Base-by-base conservation (phyloP, 1,284 basidiomycete species). In the Ganoderma sinense region DNA sequence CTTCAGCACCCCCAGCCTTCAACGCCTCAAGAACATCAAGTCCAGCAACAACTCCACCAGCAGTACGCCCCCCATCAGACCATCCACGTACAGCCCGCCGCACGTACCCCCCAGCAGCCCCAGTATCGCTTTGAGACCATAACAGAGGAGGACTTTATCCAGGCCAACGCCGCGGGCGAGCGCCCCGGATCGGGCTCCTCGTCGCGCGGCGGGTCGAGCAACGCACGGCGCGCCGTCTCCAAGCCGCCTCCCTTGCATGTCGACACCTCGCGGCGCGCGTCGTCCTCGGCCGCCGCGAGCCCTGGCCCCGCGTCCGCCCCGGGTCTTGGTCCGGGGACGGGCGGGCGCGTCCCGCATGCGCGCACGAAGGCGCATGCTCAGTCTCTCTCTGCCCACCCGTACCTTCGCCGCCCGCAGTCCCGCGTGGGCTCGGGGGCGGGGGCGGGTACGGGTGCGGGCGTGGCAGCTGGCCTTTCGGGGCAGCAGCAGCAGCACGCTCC, bases 51-150 rank as follows among this genome's bases (percentile, higher is more conserved):
- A 29, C 64, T 26, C 59, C 74, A 51, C 16, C 69, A 58, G 58
- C 71, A 74, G 63, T 70, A 69, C 64, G 64, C 70, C 33, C 63
- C 69, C 40, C 71, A 62, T 60, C 69, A 68, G 59, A 74, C 73
- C 39, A 78, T 78, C 65, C 73, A 73, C 31, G 70, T 78, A 23
- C 75, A 73, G 61, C 75, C 75, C 51, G 73, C 71, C 36, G 71
- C 76, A 18, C 48, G 61, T 8, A 29, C 67, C 20, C 59, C 66
- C 60, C 63, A 72, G n/a, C 45, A 48, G 74, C 69, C 69, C 59
- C 71, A 72, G 67, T 78, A 71, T 64, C 78, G 76, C 61, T 81
- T 81, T 74, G 78, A 80, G 68, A 78, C 76, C 69, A 73, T 75
- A 55, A 75, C 76, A 67, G 76, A 76, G 67, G 75, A 76, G 63